Evolutionary conservation across 306 rosid species (phyloP).

Genomic region (Sindora glabra): DNA sequence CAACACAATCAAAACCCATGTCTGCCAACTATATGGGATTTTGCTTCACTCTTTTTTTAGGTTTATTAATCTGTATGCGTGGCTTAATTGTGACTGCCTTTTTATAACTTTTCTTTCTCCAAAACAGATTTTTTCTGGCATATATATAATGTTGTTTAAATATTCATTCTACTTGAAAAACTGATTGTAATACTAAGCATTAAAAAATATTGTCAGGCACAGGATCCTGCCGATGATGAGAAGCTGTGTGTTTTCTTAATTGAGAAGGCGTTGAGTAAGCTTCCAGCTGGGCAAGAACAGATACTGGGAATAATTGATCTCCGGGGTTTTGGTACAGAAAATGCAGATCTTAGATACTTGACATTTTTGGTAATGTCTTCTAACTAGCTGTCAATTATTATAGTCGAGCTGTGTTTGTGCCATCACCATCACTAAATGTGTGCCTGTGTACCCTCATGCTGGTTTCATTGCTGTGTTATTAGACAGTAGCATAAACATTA

Average conservation of each 20-base stretch:
- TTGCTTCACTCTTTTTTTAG: neutral
- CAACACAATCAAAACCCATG: neutral
- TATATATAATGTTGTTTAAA: neutral
- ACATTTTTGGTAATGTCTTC: slow-evolving; percentile 61
- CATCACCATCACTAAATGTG: neutral
- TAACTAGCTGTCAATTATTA: slow-evolving; percentile 5
- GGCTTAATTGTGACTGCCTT: neutral
- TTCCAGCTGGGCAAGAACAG: slow-evolving; percentile 67
- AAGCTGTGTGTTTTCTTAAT: slow-evolving; percentile 67
- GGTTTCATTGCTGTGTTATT: neutral
- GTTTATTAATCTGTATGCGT: neutral
- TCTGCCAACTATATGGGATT: neutral
- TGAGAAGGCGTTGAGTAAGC: slow-evolving; percentile 73
- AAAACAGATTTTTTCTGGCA: too few species aligned
- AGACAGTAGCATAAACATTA: neutral
- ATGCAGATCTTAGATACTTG: slow-evolving; percentile 68
- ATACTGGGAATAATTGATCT: slow-evolving; percentile 77
- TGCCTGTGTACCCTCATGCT: neutral
- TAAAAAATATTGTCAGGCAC: slow-evolving; percentile 38
- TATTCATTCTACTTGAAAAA: neutral
- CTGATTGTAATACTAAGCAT: slow-evolving; percentile 8
- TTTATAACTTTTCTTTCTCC: too few species aligned
- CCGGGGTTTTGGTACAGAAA: slow-evolving; percentile 60
- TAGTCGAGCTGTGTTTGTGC: neutral
- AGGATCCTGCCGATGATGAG: slow-evolving; percentile 55